Evolutionary conservation across 2,329 filamentous ascomycete genomes (phyloP), one percentile per base, ranked within the genome.

Genomic region (Plenodomus tracheiphilus): DNA sequence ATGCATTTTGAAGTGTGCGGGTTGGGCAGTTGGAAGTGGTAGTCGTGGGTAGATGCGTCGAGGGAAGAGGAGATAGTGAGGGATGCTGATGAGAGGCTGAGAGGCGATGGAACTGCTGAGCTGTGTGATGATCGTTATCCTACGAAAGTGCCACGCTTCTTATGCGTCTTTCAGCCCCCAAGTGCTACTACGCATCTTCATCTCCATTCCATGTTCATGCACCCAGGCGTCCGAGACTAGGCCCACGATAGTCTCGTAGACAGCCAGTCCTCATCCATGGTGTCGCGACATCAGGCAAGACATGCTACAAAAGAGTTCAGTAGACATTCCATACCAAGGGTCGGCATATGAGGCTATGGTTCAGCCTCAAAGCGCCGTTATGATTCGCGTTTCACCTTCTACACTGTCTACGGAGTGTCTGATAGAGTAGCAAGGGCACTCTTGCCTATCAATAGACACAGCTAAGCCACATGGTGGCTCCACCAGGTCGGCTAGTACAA

Each of bases 1-100:
- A 37, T 35, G 42, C 51, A 54, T 54, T 9, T 20, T 51, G 45
- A 39, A 15, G 21, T 28, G 15, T 39, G 17, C n/a, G 32, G n/a
- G 21, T 19, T 28, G 2, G 7, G 19, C 13, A 11, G 30, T 37
- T 17, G 35, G 35, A 19, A 15, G 28, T 20, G 18, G 18, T 18
- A 15, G 35, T 18, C 9, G 16, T 18, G 35, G 7, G 16, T 6
- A 18, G 9, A 15, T 9, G 11, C 18, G 6, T 4, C 9, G 35
- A 4, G 35, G 9, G 35, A 18, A 20, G 6, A 18, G 9, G 16
- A 18, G 35, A 18, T 37, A 16, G 4, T 18, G 35, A 20, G 18
- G 15, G 16, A 37, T 6, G 35, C 4, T 37, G 35, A 18, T 37
- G 35, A 37, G 35, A 18, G 9, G 35, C 5, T 37, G 34, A 7